phyloP scores from a whole-genome alignment of 768 basidiomycete genomes.

The Panaeolus papilionaceus region DNA sequence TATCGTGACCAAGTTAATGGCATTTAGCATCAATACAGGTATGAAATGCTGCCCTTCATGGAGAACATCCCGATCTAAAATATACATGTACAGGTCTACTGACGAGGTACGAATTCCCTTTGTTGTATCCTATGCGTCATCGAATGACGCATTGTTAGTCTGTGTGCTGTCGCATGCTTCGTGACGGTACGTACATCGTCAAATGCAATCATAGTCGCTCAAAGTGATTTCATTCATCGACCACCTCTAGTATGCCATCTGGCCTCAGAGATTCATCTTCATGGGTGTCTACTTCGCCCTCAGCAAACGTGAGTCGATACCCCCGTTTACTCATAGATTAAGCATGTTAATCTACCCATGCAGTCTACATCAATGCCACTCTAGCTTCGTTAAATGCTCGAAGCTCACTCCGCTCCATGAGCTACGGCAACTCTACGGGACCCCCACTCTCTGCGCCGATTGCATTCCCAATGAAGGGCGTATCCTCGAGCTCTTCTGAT shows the following conservation, averaged over 20 bases:
- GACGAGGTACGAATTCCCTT: slow-evolving; percentile 16
- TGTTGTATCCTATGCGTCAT: not conserved
- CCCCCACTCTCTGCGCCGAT: slow-evolving; percentile 3
- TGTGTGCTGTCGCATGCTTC: slow-evolving; percentile 22
- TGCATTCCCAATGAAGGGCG: not conserved
- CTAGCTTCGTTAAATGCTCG: slow-evolving; percentile 15
- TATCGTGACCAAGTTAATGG: slow-evolving; percentile 23
- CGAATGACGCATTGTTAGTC: not conserved
- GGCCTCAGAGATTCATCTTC: slow-evolving; percentile 27
- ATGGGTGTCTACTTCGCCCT: slow-evolving; percentile 27
- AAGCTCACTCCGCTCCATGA: slow-evolving; percentile 7
- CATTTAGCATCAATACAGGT: slow-evolving; percentile 28
- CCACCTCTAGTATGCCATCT: slow-evolving; percentile 21
- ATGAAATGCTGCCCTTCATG: not conserved
- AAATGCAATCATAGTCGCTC: not conserved
- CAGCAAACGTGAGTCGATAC: slow-evolving; percentile 22
- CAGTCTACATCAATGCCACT: slow-evolving; percentile 15
- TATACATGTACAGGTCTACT: slow-evolving; percentile 17
- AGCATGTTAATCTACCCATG: not conserved
- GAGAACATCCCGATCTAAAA: no score
- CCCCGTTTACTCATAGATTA: not conserved
- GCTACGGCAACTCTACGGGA: not conserved
- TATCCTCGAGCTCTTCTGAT: slow-evolving; percentile 10
- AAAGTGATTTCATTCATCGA: not conserved
- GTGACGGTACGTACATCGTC: slow-evolving; percentile 16